phyloP scores from a whole-genome alignment of 495 filamentous ascomycete species.

The Penicillium bialowiezense region DNA sequence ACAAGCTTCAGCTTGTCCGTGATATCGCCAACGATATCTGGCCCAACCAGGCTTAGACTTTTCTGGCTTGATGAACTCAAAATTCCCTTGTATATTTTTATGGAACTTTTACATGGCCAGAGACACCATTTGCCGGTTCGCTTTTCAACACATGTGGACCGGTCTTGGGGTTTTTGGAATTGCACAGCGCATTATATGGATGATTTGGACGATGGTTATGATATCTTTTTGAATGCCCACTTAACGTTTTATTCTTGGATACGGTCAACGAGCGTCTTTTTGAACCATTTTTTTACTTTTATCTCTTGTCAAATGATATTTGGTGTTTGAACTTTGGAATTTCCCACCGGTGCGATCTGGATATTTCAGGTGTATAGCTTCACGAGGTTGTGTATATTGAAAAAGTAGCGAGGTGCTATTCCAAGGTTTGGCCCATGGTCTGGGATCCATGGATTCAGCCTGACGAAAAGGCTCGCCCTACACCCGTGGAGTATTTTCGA shows the following conservation, averaged over 20 bases:
- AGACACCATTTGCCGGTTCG: slow-evolving; percentile 4
- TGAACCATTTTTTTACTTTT: background rate
- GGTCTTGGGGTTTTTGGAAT: slow-evolving; percentile 6
- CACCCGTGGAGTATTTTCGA: too few relatives aligned
- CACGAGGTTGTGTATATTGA: too few relatives aligned
- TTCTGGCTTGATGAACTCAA: background rate
- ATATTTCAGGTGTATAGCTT: too few relatives aligned
- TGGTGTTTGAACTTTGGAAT: too few relatives aligned
- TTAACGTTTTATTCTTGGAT: slow-evolving; percentile 20
- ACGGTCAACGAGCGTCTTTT: slow-evolving; percentile 11
- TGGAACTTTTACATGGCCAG: slow-evolving; percentile 12
- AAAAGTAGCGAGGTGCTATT: too few relatives aligned
- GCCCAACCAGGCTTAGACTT: slow-evolving; percentile 55
- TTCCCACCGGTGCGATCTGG: too few relatives aligned
- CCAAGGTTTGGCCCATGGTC: too few relatives aligned
- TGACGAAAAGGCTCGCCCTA: too few relatives aligned
- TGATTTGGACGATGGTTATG: slow-evolving; percentile 15
- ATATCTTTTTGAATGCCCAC: slow-evolving; percentile 15
- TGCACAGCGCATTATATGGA: slow-evolving; percentile 14
- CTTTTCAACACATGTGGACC: slow-evolving; percentile 21
- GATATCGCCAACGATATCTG: slow-evolving; percentile 71
- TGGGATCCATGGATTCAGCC: too few relatives aligned
- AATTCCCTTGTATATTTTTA: slow-evolving; percentile 2
- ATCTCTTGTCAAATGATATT: too few relatives aligned
- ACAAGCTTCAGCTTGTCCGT: slow-evolving; percentile 64